Evolutionary conservation across 139 green algal genomes (phyloP).

Genomic region (Astrephomene gubernaculifera): DNA sequence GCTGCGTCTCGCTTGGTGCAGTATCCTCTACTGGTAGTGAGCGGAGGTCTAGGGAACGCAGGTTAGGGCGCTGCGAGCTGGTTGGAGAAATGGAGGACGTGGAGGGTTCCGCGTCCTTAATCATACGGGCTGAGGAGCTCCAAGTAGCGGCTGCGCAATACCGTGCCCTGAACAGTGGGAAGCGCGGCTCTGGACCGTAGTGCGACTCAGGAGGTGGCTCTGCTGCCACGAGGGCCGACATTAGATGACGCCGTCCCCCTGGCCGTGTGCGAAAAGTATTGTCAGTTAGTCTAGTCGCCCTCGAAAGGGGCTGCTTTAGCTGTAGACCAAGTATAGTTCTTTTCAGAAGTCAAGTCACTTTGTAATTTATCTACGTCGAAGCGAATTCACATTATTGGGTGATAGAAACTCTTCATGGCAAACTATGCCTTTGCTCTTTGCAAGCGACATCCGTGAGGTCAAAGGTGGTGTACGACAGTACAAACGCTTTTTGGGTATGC

Average conservation of each 20-base stretch:
- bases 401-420: no score
- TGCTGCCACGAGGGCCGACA: constrained; percentile 25
- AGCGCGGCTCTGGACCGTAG: not conserved
- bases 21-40: constrained; percentile 63
- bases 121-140: not conserved
- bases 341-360: no score
- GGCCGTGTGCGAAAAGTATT: no score
- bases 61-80: constrained; percentile 2
- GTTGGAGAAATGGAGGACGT: not conserved
- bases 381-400: no score
- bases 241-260: not conserved
- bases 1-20: constrained; percentile 71
- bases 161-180: constrained; percentile 13
- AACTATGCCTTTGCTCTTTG: no score
- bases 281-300: no score
- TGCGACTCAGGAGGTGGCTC: constrained; percentile 18
- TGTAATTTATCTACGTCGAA: no score
- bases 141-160: constrained; percentile 11
- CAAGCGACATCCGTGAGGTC: no score
- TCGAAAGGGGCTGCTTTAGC: no score
- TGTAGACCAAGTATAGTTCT: no score
- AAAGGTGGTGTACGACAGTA: no score
- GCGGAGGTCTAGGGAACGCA: constrained; percentile 63
- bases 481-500: no score
- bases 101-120: not conserved